Evolutionary conservation across 257 asterid species (phyloP).

Genomic region (Galeopsis tetrahit): DNA sequence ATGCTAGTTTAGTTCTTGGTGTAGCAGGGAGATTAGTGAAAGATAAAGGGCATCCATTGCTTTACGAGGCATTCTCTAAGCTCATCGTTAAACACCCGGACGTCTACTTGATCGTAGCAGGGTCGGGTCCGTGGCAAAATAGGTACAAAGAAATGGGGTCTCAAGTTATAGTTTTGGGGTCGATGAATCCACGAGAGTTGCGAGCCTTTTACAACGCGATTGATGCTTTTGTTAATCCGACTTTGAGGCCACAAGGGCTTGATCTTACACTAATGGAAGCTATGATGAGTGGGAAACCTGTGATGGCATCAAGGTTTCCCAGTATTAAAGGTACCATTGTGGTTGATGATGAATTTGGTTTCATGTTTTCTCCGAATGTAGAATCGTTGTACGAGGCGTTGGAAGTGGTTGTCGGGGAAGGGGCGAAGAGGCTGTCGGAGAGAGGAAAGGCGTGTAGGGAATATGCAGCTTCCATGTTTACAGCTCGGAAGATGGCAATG

Average conservation of each 20-base stretch:
- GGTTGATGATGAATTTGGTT: constrained; percentile 77
- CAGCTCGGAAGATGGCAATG: constrained; percentile 86
- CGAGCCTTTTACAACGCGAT: constrained; percentile 74
- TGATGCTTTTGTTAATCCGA: constrained; percentile 83
- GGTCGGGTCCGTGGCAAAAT: constrained; percentile 86
- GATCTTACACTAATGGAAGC: constrained; percentile 94
- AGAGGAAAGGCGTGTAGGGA: constrained; percentile 83
- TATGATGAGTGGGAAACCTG: constrained; percentile 92
- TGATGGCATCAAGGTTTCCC: constrained; percentile 92
- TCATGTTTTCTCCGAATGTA: constrained; percentile 82
- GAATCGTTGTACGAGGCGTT: constrained; percentile 69
- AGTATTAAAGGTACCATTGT: constrained; percentile 86
- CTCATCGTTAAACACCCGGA: constrained; percentile 49
- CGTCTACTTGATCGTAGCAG: constrained; percentile 82
- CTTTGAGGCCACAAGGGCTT: constrained; percentile 95
- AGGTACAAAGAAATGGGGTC: constrained; percentile 73
- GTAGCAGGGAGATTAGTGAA: constrained; percentile 88
- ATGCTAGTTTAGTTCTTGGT: constrained; percentile 78
- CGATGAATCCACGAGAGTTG: constrained; percentile 65
- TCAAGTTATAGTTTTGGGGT: constrained; percentile 70
- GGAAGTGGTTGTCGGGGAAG: constrained; percentile 69
- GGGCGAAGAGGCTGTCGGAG: constrained; percentile 55
- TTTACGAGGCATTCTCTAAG: constrained; percentile 71
- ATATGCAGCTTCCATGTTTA: constrained; percentile 78
- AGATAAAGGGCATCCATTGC: constrained; percentile 90